phyloP scores from a whole-genome alignment of 1,139 yeast species.

The Kurtzmaniella quercitrusa region DNA sequence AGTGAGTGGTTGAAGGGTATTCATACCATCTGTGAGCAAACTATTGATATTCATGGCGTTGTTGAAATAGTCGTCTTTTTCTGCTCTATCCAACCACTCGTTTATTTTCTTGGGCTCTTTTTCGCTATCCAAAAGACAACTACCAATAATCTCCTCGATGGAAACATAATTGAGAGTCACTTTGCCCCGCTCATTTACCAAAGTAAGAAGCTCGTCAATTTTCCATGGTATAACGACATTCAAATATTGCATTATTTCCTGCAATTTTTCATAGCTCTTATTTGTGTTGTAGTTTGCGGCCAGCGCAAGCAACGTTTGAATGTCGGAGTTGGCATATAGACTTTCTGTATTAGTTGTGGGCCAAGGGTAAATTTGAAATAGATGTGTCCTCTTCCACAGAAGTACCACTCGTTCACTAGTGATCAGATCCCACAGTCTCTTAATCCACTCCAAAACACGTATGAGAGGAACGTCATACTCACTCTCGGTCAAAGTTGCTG shows the following conservation, averaged over 20 bases:
- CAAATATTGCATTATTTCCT: conserved; percentile 38
- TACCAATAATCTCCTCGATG: conserved; percentile 60
- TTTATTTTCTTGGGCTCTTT: conserved; percentile 9
- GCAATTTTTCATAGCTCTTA: conserved; percentile 33
- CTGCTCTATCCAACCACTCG: conserved; percentile 1
- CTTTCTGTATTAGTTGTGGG: conserved; percentile 15
- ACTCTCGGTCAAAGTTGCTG: conserved; percentile 25
- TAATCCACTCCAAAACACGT: conserved; percentile 56
- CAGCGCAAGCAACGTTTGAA: conserved; percentile 10
- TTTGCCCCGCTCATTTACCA: conserved; percentile 56
- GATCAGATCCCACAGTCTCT: conserved; percentile 52
- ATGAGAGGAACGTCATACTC: conserved; percentile 48
- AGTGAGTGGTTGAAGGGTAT: neutral
- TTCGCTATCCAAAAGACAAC: conserved; percentile 48
- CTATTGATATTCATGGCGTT: conserved; percentile 6
- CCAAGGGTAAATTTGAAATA: conserved; percentile 19
- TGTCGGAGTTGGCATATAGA: conserved; percentile 10
- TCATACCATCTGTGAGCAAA: conserved; percentile 1
- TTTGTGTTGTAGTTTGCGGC: conserved; percentile 16
- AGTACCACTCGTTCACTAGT: conserved; percentile 42
- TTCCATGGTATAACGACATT: conserved; percentile 58
- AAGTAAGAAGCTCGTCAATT: conserved; percentile 49
- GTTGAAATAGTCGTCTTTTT: neutral
- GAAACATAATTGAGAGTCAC: conserved; percentile 53
- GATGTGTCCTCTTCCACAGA: conserved; percentile 48